Evolutionary conservation across 2,329 filamentous ascomycete genomes (phyloP), one percentile per base, ranked within the genome.

Genomic region (Talaromyces rugulosus): DNA sequence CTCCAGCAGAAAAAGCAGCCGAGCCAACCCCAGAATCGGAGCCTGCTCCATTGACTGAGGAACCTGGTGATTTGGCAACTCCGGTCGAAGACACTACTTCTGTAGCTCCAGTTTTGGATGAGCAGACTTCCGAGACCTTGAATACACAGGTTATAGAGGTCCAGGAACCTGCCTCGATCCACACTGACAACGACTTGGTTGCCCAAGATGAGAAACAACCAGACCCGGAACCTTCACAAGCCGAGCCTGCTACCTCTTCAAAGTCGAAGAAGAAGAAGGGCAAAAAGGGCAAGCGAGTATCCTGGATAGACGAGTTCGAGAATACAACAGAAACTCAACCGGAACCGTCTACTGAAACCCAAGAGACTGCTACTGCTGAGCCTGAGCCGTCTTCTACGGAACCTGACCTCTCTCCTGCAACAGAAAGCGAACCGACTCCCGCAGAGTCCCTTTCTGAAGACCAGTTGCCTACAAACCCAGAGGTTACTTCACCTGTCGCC

Each of bases 181-280:
- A 53, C 30, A 7, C 16, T n/a, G 50, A n/a, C 3, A 30, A 28
- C 31, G 50, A 31, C 23, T 31, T 53, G 14, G 11, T n/a, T 30
- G 7, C 50, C 16, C 50, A 53, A 31, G 50, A 31, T 16, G 50
- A 33, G 30, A 31, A 28, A n/a, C 27, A 53, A 27, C 50, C 18
- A 36, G 59, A 61, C 8, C 4, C 54, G 18, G 60, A 58, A 51
- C 14, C 31, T 14, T 44, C 31, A n/a, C 23, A 53, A 8, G 30
- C 44, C 3, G 44, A 47, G 44, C 44, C 44, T 16, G 11, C 11
- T 47, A 36, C 27, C 16, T 63, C 67, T 8, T 74, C 42, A 59
- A 40, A 71, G 65, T 76, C 73, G 62, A 80, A 77, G 65, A 71
- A 71, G 63, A 77, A 74, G 64, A 80, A 77, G 63, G 70, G 70